These are phyloP conservation scores for Debaryomyces robertsiae DNA, from an alignment of 1,139 yeast species.

Conservation along the genomic window DNA sequence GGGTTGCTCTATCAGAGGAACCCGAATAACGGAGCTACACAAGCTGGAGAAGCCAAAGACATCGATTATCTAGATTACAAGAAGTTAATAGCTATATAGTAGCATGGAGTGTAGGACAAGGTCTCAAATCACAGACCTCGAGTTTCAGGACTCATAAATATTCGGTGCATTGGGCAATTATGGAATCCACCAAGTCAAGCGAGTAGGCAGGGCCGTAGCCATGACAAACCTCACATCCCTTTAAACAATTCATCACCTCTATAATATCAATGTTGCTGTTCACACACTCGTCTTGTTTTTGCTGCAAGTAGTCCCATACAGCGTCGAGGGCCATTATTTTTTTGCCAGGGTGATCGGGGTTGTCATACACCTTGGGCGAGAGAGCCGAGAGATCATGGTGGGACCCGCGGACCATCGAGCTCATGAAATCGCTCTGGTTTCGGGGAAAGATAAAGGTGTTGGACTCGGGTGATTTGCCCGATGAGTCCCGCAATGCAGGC, in stretches of 20 bases:
- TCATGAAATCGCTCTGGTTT: slow-evolving; percentile 38
- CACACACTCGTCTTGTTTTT: slow-evolving; percentile 48
- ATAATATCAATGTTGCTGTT: slow-evolving; percentile 58
- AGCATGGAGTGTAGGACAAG: too few species aligned
- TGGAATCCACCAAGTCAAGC: slow-evolving; percentile 47
- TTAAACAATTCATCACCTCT: slow-evolving; percentile 57
- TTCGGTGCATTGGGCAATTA: slow-evolving; percentile 18
- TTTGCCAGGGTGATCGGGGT: slow-evolving; percentile 37
- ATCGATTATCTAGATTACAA: too few species aligned
- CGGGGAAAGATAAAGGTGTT: slow-evolving; percentile 38
- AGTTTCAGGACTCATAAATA: too few species aligned
- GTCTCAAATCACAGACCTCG: too few species aligned
- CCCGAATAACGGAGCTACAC: too few species aligned
- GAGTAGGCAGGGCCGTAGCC: slow-evolving; percentile 85
- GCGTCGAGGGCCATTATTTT: slow-evolving; percentile 73
- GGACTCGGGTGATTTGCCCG: background rate
- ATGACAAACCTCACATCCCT: slow-evolving; percentile 74
- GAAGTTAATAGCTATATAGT: too few species aligned
- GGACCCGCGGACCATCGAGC: slow-evolving; percentile 30
- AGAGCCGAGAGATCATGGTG: slow-evolving; percentile 22
- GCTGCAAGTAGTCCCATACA: slow-evolving; percentile 74
- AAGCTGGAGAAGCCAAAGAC: too few species aligned
- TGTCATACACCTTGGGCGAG: slow-evolving; percentile 36
- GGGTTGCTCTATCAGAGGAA: too few species aligned
- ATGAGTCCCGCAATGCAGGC: background rate